A percentile compares a stretch with the other conserved stretches of the same genome.
These are phyloP conservation scores for Microstegium vimineum DNA, from an alignment of 176 grass and related monocot species.

Conservation along the genomic window DNA sequence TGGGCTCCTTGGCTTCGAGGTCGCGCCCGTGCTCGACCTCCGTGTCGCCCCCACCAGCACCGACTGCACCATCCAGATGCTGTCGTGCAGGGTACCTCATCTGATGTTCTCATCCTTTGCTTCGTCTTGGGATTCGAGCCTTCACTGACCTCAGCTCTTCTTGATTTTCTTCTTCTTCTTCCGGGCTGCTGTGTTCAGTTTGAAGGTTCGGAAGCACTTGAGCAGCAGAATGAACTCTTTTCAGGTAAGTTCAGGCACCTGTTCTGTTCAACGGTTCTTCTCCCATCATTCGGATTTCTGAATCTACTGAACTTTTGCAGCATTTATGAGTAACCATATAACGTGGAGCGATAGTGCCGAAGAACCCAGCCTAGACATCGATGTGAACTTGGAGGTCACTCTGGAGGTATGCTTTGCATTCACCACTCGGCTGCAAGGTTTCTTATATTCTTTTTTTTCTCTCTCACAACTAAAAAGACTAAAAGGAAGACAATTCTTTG, in stretches of 20 bases:
- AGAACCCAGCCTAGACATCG: conserved; percentile 61
- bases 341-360: conserved; percentile 48
- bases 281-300: background rate
- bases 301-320: conserved; percentile 20
- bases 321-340: conserved; percentile 85
- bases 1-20: conserved; percentile 66
- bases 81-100: conserved; percentile 62
- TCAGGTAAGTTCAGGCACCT: conserved; percentile 37
- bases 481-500: too few species aligned
- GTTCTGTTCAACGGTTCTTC: background rate
- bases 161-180: too few species aligned
- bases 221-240: conserved; percentile 74
- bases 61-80: conserved; percentile 82
- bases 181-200: conserved; percentile 35
- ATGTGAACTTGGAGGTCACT: conserved; percentile 69
- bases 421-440: background rate
- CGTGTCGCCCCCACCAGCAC: conserved; percentile 50
- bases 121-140: background rate
- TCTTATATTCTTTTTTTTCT: background rate
- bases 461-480: too few species aligned
- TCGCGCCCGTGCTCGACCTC: conserved; percentile 71
- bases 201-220: conserved; percentile 55
- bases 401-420: conserved; percentile 48
- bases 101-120: background rate
- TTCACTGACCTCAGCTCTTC: background rate